These are phyloP conservation scores for Lactarius evosmus DNA, from an alignment of 768 basidiomycete genomes.

Conservation along the genomic window DNA sequence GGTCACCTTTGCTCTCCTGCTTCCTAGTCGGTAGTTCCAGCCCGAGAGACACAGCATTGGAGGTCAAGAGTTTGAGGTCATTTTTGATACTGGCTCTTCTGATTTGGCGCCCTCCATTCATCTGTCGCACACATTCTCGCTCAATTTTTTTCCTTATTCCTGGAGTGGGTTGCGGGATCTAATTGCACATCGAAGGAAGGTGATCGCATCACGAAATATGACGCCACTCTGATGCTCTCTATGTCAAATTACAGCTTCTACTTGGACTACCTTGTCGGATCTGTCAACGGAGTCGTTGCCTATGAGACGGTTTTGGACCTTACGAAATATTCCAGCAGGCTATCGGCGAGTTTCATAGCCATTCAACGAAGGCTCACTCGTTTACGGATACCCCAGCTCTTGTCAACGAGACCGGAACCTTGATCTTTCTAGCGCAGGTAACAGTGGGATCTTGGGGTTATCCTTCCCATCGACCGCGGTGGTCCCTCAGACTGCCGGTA, in stretches of 20 bases:
- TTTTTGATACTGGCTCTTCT: slow-evolving; percentile 56
- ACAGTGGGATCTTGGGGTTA: slow-evolving; percentile 57
- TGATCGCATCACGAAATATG: slow-evolving; percentile 42
- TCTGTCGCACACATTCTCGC: slow-evolving; percentile 12
- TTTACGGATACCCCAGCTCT: slow-evolving; percentile 36
- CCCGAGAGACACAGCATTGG: too few species aligned
- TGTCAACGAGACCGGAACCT: slow-evolving; percentile 45
- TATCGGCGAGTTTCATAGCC: slow-evolving; percentile 39
- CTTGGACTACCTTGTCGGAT: slow-evolving; percentile 49
- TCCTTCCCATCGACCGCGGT: slow-evolving; percentile 47
- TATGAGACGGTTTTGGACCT: slow-evolving; percentile 46
- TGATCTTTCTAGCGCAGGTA: slow-evolving; percentile 43
- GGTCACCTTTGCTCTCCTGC: too few species aligned
- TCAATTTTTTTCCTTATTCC: not conserved
- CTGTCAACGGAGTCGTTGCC: slow-evolving; percentile 46
- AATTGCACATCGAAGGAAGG: slow-evolving; percentile 42
- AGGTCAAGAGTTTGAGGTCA: slow-evolving; percentile 43
- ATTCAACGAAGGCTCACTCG: slow-evolving; percentile 2
- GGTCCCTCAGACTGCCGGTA: slow-evolving; percentile 45
- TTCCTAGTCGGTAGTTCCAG: too few species aligned
- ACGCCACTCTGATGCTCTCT: slow-evolving; percentile 34
- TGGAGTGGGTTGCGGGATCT: slow-evolving; percentile 14
- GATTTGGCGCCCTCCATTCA: slow-evolving; percentile 43
- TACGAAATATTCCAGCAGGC: slow-evolving; percentile 47
- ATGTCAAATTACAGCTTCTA: slow-evolving; percentile 40